Evolutionary conservation across 306 rosid species (phyloP).

Genomic region (Trichosanthes cucumerina): DNA sequence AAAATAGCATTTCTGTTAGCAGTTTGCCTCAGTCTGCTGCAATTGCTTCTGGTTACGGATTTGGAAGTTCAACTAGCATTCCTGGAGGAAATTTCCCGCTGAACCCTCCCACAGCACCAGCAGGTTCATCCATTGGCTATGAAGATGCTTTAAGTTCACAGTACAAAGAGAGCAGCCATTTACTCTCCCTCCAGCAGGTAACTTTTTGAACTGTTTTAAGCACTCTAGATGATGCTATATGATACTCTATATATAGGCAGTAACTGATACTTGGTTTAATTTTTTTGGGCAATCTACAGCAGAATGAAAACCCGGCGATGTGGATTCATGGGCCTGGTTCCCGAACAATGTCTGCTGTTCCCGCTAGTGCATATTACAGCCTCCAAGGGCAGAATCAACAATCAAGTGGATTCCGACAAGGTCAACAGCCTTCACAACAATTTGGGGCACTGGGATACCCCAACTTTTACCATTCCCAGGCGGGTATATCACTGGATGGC

Average conservation of each 20-base stretch:
- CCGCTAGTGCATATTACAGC: slow-evolving; percentile 69
- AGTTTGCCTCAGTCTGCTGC: slow-evolving; percentile 93
- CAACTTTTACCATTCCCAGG: slow-evolving; percentile 72
- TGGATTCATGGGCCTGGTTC: slow-evolving; percentile 98
- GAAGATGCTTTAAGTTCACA: slow-evolving; percentile 81
- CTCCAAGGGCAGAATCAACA: slow-evolving; percentile 97
- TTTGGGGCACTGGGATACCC: slow-evolving; percentile 59
- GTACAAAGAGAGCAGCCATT: slow-evolving; percentile 76
- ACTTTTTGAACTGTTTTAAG: background rate
- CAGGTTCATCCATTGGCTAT: slow-evolving; percentile 69
- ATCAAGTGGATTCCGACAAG: slow-evolving; percentile 70
- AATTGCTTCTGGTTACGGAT: slow-evolving; percentile 83
- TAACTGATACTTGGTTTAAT: no score
- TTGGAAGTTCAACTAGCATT: slow-evolving; percentile 73
- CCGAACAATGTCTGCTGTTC: slow-evolving; percentile 77
- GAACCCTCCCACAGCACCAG: slow-evolving; percentile 66
- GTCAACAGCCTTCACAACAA: slow-evolving; percentile 88
- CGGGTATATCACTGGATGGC: slow-evolving; percentile 69
- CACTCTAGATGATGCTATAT: background rate
- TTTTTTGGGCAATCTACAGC: slow-evolving; percentile 14
- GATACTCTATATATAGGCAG: background rate
- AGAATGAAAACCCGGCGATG: slow-evolving; percentile 89
- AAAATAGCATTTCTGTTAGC: slow-evolving; percentile 87
- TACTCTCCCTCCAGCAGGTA: slow-evolving; percentile 95
- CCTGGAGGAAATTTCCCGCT: slow-evolving; percentile 87